phyloP scores from a whole-genome alignment of 1,284 basidiomycete genomes.

The Ceratorhiza oryzae-sativae region DNA sequence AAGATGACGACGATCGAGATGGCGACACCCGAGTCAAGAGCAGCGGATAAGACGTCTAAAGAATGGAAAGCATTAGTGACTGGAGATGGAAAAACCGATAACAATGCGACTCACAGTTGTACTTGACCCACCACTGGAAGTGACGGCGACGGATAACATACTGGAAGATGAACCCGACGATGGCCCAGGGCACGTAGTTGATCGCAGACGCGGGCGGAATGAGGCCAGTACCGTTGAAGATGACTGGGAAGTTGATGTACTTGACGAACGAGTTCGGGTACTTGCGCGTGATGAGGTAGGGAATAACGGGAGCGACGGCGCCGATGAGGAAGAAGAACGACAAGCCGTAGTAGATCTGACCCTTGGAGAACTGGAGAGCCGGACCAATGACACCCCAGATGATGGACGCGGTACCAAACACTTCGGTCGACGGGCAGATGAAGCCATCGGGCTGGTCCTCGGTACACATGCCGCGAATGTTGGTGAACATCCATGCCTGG shows the following conservation, averaged over 20 bases:
- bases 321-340: slow-evolving; percentile 60
- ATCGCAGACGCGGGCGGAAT: slow-evolving; percentile 62
- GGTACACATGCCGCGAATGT: slow-evolving; percentile 50
- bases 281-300: slow-evolving; percentile 54
- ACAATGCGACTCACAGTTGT: slow-evolving; percentile 44
- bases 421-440: slow-evolving; percentile 54
- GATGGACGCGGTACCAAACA: slow-evolving; percentile 54
- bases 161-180: slow-evolving; percentile 60
- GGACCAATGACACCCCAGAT: slow-evolving; percentile 61
- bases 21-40: slow-evolving; percentile 65
- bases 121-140: slow-evolving; percentile 47
- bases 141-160: slow-evolving; percentile 46
- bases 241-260: slow-evolving; percentile 60
- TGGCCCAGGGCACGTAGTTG: slow-evolving; percentile 60
- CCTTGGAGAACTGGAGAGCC: slow-evolving; percentile 53
- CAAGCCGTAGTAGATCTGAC: slow-evolving; percentile 55
- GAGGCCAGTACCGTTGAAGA: slow-evolving; percentile 56
- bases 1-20: slow-evolving; percentile 66
- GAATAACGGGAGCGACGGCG: slow-evolving; percentile 54
- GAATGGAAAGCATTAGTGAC: slow-evolving; percentile 62
- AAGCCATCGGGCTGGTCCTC: slow-evolving; percentile 45
- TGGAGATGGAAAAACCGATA: slow-evolving; percentile 54
- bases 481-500: slow-evolving; percentile 57
- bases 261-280: slow-evolving; percentile 57
- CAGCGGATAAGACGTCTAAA: slow-evolving; percentile 63